Evolutionary conservation across 805 yeast genomes (phyloP).

Genomic region (Kazachstania africana): DNA sequence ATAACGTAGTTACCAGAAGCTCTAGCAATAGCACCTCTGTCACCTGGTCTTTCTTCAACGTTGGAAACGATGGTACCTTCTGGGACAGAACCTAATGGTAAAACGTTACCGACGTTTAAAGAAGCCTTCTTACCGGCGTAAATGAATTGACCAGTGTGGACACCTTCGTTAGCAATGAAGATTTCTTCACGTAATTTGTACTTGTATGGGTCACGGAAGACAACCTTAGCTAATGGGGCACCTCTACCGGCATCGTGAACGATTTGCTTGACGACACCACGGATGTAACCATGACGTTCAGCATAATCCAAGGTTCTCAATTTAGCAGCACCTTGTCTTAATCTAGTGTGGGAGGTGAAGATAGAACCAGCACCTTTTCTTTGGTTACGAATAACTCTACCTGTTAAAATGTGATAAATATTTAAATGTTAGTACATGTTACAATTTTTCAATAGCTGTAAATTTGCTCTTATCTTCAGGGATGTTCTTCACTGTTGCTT

Average conservation of each 20-base stretch:
- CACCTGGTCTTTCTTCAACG: conserved; percentile 98
- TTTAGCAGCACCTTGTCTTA: conserved; percentile 99
- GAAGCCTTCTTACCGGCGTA: conserved; percentile 99
- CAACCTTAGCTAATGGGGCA: conserved; percentile 99
- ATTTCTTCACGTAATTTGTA: conserved; percentile 97
- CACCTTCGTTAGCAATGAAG: conserved; percentile 98
- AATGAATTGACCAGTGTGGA: conserved; percentile 98
- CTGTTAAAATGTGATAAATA: conserved; percentile 28
- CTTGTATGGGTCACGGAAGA: conserved; percentile 98
- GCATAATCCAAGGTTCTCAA: conserved; percentile 97
- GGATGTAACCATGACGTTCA: conserved; percentile 99
- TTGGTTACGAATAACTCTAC: conserved; percentile 99
- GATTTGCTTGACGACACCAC: conserved; percentile 98
- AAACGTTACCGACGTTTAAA: conserved; percentile 90
- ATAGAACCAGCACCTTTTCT: conserved; percentile 99
- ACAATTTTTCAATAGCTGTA: too few relatives aligned
- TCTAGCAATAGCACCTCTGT: conserved; percentile 99
- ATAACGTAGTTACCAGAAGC: conserved; percentile 99
- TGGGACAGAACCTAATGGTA: conserved; percentile 94
- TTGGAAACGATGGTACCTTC: conserved; percentile 98
- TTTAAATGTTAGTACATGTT: conserved; percentile 1
- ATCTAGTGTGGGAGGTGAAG: conserved; percentile 99
- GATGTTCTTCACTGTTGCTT: too few relatives aligned
- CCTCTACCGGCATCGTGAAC: conserved; percentile 99
- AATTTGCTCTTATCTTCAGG: too few relatives aligned